phyloP scores from a whole-genome alignment of 2,329 filamentous ascomycete species.

The Lasiodiplodia hormozganensis region DNA sequence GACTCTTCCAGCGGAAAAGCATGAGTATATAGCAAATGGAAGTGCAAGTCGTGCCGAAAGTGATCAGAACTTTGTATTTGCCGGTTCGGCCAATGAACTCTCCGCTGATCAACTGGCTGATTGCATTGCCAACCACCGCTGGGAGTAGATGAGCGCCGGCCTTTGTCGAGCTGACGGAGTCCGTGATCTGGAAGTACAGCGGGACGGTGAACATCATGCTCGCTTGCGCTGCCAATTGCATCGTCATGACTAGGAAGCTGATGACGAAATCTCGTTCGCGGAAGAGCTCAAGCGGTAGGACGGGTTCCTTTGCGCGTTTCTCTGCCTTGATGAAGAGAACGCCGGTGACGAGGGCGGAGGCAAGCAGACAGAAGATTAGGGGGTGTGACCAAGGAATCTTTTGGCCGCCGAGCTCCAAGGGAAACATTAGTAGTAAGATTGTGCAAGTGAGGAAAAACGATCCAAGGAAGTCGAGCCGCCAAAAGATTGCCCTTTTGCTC shows the following conservation, averaged over 20 bases:
- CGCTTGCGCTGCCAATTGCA: slow-evolving; percentile 66
- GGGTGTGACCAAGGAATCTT: slow-evolving; percentile 44
- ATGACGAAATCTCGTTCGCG: slow-evolving; percentile 59
- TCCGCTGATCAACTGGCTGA: slow-evolving; percentile 68
- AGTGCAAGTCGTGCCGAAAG: slow-evolving; percentile 34
- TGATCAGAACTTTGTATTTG: slow-evolving; percentile 37
- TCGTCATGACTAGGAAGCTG: slow-evolving; percentile 59
- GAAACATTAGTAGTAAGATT: slow-evolving; percentile 54
- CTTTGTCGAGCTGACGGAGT: slow-evolving; percentile 62
- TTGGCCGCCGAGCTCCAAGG: slow-evolving; percentile 58
- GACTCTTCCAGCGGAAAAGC: slow-evolving; percentile 39
- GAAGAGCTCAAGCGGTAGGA: slow-evolving; percentile 65
- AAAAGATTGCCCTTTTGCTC: slow-evolving; percentile 46
- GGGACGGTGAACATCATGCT: slow-evolving; percentile 71
- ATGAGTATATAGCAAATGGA: slow-evolving; percentile 37
- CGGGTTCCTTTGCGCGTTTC: slow-evolving; percentile 58
- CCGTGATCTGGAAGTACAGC: slow-evolving; percentile 72
- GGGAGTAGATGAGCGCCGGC: slow-evolving; percentile 70
- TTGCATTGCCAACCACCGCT: slow-evolving; percentile 70
- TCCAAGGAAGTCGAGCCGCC: slow-evolving; percentile 66
- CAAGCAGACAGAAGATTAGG: slow-evolving; percentile 43
- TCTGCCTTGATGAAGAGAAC: slow-evolving; percentile 46
- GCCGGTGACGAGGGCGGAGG: slow-evolving; percentile 37
- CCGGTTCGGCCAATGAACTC: slow-evolving; percentile 58
- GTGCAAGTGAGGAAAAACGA: slow-evolving; percentile 54